Base-by-base conservation (phyloP, 805 yeast genomes). In the Yamadazyma philogaea region DNA sequence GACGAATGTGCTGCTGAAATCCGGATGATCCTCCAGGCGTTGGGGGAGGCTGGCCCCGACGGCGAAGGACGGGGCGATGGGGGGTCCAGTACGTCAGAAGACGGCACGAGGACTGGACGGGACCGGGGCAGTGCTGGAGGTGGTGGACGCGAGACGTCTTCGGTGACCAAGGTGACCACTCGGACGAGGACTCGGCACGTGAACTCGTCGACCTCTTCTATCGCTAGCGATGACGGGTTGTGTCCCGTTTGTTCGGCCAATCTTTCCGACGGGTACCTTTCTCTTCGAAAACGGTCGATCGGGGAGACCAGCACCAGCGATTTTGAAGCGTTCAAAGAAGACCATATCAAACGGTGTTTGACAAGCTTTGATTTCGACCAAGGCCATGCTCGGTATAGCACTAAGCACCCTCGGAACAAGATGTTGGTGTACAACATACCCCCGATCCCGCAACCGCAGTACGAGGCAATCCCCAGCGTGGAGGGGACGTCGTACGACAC, bases 381-480 rank as follows among this genome's bases (percentile, higher is more conserved):
- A 5, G 77, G 75, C 27, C 74, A 75, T 41, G 72, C 73, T 39
- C 61, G 88, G 33, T 56, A 58, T 33, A 47, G 51, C 20, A 44
- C 44, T 15, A 31, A 42, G 7, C 64, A 60, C 20, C 66, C 73
- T 4, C 68, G 75, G 22, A 90, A 90, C 59, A 74, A 96, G 46
- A 90, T 93, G 97, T 68, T 93, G 38, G 93, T 89, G 1, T 88
- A 86, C 59, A 77, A 69, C 39, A 68, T 77, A 37, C 74, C 74
- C 0, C 79, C 80, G 7, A 68, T 70, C 28, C 75, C 74, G 0
- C 45, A 51, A 37, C 72, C 75, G 19, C 56, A 62, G 31, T 64
- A 54, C 40, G 74, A 68, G 42, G 44, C 54, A 16, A 60, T 66
- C 27, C 56, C 56, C 3, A 24, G 28, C 8, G 8, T 46, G 30